phyloP scores from a whole-genome alignment of 2,329 filamentous ascomycete species.

The Metarhizium rileyi region DNA sequence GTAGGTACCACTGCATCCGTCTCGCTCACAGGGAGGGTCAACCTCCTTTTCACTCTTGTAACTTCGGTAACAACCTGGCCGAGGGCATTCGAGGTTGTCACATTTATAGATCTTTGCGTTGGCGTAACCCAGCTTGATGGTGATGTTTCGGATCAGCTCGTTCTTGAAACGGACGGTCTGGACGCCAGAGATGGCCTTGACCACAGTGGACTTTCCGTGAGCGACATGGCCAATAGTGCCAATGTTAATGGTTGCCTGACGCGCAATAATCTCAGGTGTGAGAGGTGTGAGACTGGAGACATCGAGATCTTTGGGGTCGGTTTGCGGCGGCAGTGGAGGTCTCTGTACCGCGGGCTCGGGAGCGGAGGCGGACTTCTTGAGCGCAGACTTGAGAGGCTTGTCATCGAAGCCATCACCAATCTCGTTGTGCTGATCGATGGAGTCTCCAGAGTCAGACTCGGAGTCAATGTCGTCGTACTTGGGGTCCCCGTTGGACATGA shows the following conservation, averaged over 20 bases:
- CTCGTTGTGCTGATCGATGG: slow-evolving; percentile 44
- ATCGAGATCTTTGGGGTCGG: slow-evolving; percentile 82
- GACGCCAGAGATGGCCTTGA: slow-evolving; percentile 97
- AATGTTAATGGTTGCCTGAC: slow-evolving; percentile 98
- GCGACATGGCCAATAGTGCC: slow-evolving; percentile 98
- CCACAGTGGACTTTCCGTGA: slow-evolving; percentile 96
- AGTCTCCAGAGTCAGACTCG: slow-evolving; percentile 59
- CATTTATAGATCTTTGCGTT: slow-evolving; percentile 99
- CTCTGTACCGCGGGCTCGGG: slow-evolving; percentile 45
- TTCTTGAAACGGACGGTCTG: slow-evolving; percentile 99
- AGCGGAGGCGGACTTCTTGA: slow-evolving; percentile 62
- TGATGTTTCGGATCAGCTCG: slow-evolving; percentile 97
- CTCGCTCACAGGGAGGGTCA: slow-evolving; percentile 88
- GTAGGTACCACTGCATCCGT: slow-evolving; percentile 83
- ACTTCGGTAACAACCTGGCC: slow-evolving; percentile 90
- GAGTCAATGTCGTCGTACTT: slow-evolving; percentile 67
- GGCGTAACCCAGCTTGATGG: slow-evolving; percentile 98
- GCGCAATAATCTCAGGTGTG: slow-evolving; percentile 92
- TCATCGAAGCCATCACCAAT: slow-evolving; percentile 48
- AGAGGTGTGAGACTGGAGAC: slow-evolving; percentile 71
- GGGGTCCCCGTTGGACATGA: slow-evolving; percentile 49
- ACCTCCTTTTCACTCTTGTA: slow-evolving; percentile 99
- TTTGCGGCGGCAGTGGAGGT: slow-evolving; percentile 67
- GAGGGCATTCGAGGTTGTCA: slow-evolving; percentile 80
- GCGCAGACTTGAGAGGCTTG: slow-evolving; percentile 68